These are phyloP conservation scores for Saxophila tyrrhenica DNA, from an alignment of 495 filamentous ascomycete genomes.

Conservation along the genomic window DNA sequence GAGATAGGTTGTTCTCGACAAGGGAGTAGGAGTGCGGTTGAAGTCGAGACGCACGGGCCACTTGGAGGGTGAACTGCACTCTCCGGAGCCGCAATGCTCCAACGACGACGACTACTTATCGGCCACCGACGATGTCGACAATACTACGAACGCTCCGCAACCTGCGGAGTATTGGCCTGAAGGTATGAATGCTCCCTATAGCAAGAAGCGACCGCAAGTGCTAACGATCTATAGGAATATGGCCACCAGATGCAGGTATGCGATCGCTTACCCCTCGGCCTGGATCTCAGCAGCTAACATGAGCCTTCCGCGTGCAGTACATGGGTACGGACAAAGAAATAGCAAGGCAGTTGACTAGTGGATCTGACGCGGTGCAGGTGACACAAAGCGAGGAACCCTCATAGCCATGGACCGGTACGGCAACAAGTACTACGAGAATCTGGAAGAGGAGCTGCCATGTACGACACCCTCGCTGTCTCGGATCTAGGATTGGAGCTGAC, in stretches of 20 bases:
- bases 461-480: too few relatives aligned
- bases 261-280: constrained; percentile 10
- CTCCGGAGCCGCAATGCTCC: neutral
- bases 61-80: too few relatives aligned
- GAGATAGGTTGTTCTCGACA: neutral
- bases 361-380: constrained; percentile 47
- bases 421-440: constrained; percentile 96
- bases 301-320: constrained; percentile 21
- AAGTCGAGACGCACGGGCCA: too few relatives aligned
- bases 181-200: constrained; percentile 40
- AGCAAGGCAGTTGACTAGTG: neutral
- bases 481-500: too few relatives aligned
- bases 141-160: constrained; percentile 77
- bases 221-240: constrained; percentile 55
- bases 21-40: too few relatives aligned
- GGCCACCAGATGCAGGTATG: constrained; percentile 85
- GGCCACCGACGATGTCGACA: constrained; percentile 67
- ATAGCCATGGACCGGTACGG: constrained; percentile 81
- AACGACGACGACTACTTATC: too few relatives aligned
- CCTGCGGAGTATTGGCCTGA: constrained; percentile 73
- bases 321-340: constrained; percentile 12
- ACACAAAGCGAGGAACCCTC: constrained; percentile 88
- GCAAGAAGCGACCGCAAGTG: constrained; percentile 1
- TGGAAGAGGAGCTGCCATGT: constrained; percentile 85
- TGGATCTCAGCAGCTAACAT: constrained; percentile 14